Evolutionary conservation across 768 basidiomycete species (phyloP).

Genomic region (Fistulinella prunicolor): DNA sequence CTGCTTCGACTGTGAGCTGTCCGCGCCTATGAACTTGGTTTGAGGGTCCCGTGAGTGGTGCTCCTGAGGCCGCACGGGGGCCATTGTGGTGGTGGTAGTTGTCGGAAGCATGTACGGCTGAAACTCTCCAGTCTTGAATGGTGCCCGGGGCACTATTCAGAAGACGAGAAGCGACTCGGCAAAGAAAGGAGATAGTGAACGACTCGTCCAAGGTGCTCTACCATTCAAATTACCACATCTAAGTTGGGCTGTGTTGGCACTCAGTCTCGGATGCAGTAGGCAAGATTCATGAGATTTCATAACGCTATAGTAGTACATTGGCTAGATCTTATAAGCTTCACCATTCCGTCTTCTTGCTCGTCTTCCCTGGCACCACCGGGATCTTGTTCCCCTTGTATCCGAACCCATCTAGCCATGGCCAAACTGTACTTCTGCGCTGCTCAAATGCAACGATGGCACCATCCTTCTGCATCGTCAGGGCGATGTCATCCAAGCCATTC

Average conservation of each 20-base stretch:
- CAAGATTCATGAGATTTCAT: conserved; percentile 5
- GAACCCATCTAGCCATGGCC: conserved; percentile 98
- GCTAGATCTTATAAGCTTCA: conserved; percentile 29
- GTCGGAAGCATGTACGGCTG: conserved; percentile 16
- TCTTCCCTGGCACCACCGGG: conserved; percentile 44
- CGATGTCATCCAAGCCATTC: conserved; percentile 96
- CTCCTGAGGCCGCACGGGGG: conserved; percentile 13
- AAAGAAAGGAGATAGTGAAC: not conserved
- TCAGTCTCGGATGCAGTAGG: conserved; percentile 19
- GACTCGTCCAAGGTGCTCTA: conserved; percentile 1
- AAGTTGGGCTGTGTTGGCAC: conserved; percentile 6
- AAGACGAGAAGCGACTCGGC: not conserved
- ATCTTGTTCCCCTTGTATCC: conserved; percentile 83
- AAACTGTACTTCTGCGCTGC: conserved; percentile 64
- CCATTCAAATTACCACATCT: conserved; percentile 5
- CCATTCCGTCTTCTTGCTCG: conserved; percentile 67
- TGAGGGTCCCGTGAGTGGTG: too few relatives aligned
- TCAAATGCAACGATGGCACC: conserved; percentile 78
- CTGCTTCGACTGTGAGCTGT: conserved; percentile 11
- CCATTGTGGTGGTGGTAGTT: conserved; percentile 11
- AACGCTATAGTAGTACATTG: not conserved
- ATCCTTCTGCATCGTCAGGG: conserved; percentile 83
- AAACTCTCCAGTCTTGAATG: not conserved
- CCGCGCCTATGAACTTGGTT: conserved; percentile 9
- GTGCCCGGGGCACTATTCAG: not conserved